Evolutionary conservation across 257 asterid genomes (phyloP).

Genomic region (Solanum pennellii): DNA sequence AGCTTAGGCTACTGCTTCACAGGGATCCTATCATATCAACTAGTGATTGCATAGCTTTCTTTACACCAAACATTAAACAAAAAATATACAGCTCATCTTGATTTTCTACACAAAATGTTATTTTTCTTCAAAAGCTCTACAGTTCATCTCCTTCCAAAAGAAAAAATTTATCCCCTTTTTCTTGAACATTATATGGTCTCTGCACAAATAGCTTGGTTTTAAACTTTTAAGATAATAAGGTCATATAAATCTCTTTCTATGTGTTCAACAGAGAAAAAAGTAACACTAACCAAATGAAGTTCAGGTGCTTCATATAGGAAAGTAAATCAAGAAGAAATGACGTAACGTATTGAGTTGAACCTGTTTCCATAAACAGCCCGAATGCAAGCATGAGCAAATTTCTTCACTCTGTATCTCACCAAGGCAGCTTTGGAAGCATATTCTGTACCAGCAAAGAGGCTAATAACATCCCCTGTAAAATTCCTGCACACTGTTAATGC

Average conservation of each 20-base stretch:
- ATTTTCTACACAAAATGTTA: not conserved
- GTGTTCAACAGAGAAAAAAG: not conserved
- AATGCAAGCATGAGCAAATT: slow-evolving; percentile 54
- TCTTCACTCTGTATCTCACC: slow-evolving; percentile 78
- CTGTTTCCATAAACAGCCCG: slow-evolving; percentile 69
- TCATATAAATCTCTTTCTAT: not conserved
- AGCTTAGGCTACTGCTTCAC: not conserved
- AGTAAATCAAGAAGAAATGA: not conserved
- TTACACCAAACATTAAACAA: not conserved
- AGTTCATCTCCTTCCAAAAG: not conserved
- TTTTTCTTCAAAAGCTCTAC: not conserved
- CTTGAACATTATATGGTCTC: not conserved
- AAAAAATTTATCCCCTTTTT: not conserved
- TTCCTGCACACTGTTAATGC: not conserved
- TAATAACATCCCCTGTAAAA: slow-evolving; percentile 37
- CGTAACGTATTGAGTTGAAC: slow-evolving; percentile 20
- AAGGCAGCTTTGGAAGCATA: slow-evolving; percentile 41
- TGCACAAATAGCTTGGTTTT: not conserved
- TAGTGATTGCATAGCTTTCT: not conserved
- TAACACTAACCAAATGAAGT: not conserved
- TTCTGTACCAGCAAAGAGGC: slow-evolving; percentile 54
- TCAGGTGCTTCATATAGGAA: not conserved
- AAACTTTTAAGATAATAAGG: not conserved
- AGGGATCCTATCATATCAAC: not conserved
- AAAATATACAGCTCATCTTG: not conserved